phyloP scores from a whole-genome alignment of 352 stramenopile genomes.

The Globisporangium sylvaticum region DNA sequence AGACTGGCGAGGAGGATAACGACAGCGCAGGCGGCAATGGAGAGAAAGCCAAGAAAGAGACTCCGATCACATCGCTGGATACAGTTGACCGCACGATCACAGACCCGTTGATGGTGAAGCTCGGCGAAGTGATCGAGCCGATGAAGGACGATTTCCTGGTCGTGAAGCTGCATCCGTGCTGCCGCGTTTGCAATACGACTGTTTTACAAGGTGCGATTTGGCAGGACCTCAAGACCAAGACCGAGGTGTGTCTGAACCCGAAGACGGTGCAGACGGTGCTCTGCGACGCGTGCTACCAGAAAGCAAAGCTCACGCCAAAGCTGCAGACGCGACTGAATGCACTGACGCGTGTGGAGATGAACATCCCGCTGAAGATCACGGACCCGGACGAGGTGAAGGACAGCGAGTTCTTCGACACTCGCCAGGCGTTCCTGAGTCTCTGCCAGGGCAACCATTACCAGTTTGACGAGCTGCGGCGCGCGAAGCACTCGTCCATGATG shows the following conservation, averaged over 20 bases:
- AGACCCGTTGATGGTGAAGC: constrained; percentile 82
- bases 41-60: constrained; percentile 34
- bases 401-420: constrained; percentile 94
- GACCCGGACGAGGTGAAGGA: constrained; percentile 84
- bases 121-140: constrained; percentile 83
- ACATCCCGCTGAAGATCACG: constrained; percentile 64
- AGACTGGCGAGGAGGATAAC: constrained; percentile 16
- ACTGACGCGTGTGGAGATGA: constrained; percentile 53
- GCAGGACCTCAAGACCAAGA: constrained; percentile 63
- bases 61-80: constrained; percentile 51
- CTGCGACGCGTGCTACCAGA: constrained; percentile 81
- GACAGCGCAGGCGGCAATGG: constrained; percentile 9
- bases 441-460: constrained; percentile 98
- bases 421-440: constrained; percentile 96
- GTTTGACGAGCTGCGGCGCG: constrained; percentile 97
- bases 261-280: constrained; percentile 67
- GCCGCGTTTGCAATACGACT: constrained; percentile 71
- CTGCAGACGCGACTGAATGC: constrained; percentile 45
- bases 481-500: constrained; percentile 99
- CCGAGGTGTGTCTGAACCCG: constrained; percentile 51
- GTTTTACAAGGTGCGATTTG: constrained; percentile 67
- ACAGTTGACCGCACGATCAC: constrained; percentile 59
- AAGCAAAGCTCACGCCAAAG: constrained; percentile 38
- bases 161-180: constrained; percentile 84
- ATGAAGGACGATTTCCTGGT: constrained; percentile 91